Evolutionary conservation across 768 basidiomycete genomes (phyloP), one percentile per base, ranked within the genome.

Genomic region (Phlebiopsis gigantea): DNA sequence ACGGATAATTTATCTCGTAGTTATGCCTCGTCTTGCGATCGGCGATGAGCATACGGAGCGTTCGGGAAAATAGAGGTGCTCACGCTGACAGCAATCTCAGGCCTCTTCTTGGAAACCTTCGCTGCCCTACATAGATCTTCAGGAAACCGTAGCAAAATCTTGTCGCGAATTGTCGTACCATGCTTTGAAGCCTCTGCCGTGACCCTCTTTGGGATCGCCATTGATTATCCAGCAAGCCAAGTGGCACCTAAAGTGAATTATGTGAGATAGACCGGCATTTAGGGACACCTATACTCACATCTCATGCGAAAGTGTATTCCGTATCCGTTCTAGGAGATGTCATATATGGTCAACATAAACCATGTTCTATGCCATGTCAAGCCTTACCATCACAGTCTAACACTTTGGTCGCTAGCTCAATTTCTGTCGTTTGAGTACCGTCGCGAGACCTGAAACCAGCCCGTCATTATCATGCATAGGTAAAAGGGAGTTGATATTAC

Each of bases 191-290:
- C 82, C 70, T 43, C 71, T 75, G 6, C 91, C 91, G 62, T 94
- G 91, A 6, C 78, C 80, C 67, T 90, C 89, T 57, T 82, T 82
- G 4, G 84, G 79, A 9, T 83, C 77, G 17, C 78, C 73, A 66
- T 87, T 82, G 55, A 95, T 89, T 22, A 90, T 73, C 92, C 92
- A 95, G 55, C 82, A 82, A 2, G 93, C 93, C 30, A 95, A 70
- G 72, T 94, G 93, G 63, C 92, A 94, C 58, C 58, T 59, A 46
- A 6, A 7, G n/a, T n/a, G 12, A 41, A 21, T 15, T 2, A 5
- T 51, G 21, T n/a, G 21, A 22, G 26, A 1, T 6, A 12, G 26
- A 5, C 17, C 2, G 9, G 19, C 30, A 12, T 24, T 17, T 8
- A 30, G 12, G 22, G 9, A 10, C 5, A 30, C 15, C 4, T 1